phyloP scores from a whole-genome alignment of 73 alveolate species.

The Paramecium sonneborni region DNA sequence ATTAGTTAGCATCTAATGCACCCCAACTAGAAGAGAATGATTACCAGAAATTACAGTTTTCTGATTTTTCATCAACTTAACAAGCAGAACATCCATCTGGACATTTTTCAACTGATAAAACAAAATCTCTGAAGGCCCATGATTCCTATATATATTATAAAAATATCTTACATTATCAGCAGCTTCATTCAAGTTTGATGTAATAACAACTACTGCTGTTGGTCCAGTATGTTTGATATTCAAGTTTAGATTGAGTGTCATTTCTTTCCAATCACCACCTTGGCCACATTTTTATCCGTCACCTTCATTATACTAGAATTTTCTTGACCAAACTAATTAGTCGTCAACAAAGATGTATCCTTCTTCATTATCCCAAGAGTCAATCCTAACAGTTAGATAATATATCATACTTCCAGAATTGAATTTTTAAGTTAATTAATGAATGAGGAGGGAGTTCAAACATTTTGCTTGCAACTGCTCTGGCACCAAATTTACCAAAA shows the following conservation, averaged over 20 bases:
- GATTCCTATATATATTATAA: not conserved
- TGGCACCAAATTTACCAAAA: not conserved
- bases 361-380: constrained; percentile 34
- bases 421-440: not conserved
- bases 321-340: not conserved
- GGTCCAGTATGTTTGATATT: not conserved
- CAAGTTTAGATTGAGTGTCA: not conserved
- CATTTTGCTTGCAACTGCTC: not conserved
- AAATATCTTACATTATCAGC: not conserved
- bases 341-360: not conserved
- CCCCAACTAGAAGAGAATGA: not conserved
- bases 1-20: not conserved
- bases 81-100: constrained; percentile 42
- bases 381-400: not conserved
- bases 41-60: not conserved
- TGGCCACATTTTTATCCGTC: not conserved
- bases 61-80: not conserved
- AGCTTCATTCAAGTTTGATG: not conserved
- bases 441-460: not conserved
- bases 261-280: not conserved
- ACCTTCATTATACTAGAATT: not conserved
- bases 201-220: not conserved
- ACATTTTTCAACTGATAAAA: not conserved
- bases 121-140: constrained; percentile 11
- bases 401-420: constrained; percentile 1